phyloP scores from a whole-genome alignment of 805 yeast species.

The Yarrowia sp. region DNA sequence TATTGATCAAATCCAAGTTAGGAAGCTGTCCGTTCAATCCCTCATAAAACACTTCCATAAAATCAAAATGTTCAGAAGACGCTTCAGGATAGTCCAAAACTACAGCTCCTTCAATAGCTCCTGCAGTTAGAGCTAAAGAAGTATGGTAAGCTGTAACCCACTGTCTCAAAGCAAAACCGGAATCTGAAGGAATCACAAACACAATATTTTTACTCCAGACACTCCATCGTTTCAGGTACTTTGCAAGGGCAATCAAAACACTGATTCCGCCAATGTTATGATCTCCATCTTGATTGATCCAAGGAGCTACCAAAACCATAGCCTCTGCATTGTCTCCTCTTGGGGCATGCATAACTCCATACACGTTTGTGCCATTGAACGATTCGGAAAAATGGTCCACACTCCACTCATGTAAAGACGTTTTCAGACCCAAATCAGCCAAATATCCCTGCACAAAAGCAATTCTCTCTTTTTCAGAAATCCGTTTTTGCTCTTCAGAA shows the following conservation, averaged over 20 bases:
- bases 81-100: slow-evolving; percentile 73
- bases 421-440: slow-evolving; percentile 66
- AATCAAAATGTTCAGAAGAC: slow-evolving; percentile 63
- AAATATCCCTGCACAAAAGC: slow-evolving; percentile 57
- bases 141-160: slow-evolving; percentile 97
- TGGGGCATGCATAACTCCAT: slow-evolving; percentile 87
- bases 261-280: slow-evolving; percentile 80
- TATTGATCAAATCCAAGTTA: slow-evolving; percentile 82
- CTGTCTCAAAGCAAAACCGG: slow-evolving; percentile 62
- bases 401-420: slow-evolving; percentile 47
- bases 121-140: slow-evolving; percentile 81
- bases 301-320: slow-evolving; percentile 85
- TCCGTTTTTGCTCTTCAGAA: neutral
- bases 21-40: slow-evolving; percentile 97
- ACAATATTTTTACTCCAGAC: slow-evolving; percentile 95
- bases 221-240: slow-evolving; percentile 81
- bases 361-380: slow-evolving; percentile 50
- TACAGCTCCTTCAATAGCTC: slow-evolving; percentile 87
- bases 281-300: slow-evolving; percentile 64
- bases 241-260: slow-evolving; percentile 65
- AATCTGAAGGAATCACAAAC: slow-evolving; percentile 74
- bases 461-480: slow-evolving; percentile 43
- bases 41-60: slow-evolving; percentile 71
- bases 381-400: slow-evolving; percentile 34
- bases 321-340: slow-evolving; percentile 96